These are phyloP conservation scores for Ascochyta koolunga DNA, from an alignment of 2,329 filamentous ascomycete genomes.

Conservation along the genomic window DNA sequence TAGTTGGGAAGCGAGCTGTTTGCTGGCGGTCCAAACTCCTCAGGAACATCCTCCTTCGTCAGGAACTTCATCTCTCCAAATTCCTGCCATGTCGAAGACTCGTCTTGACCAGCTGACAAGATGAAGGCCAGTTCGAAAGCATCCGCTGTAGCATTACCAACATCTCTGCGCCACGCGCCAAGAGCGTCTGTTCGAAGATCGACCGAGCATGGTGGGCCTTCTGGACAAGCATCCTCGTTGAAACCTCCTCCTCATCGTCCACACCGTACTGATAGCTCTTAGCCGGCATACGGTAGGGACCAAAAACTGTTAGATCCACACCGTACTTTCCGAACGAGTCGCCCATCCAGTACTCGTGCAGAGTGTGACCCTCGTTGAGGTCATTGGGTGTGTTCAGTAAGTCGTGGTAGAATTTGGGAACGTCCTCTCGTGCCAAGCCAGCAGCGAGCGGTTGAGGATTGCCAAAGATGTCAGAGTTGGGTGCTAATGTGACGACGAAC, in stretches of 20 bases:
- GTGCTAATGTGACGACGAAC: constrained; percentile 56
- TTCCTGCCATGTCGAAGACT: constrained; percentile 63
- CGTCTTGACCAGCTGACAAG: constrained; percentile 61
- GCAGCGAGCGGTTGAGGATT: constrained; percentile 57
- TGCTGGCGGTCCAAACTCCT: constrained; percentile 57
- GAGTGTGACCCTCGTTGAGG: constrained; percentile 58
- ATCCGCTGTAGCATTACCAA: constrained; percentile 57
- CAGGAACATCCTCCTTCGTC: constrained; percentile 55
- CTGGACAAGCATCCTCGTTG: constrained; percentile 57
- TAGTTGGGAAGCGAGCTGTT: constrained; percentile 53
- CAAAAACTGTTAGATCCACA: constrained; percentile 60
- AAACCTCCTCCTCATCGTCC: constrained; percentile 52
- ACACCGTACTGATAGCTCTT: constrained; percentile 59
- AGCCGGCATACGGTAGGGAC: constrained; percentile 57
- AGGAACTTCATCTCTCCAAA: constrained; percentile 62
- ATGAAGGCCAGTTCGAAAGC: constrained; percentile 61
- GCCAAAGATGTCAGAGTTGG: constrained; percentile 57
- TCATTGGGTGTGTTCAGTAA: constrained; percentile 58
- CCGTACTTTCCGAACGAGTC: constrained; percentile 60
- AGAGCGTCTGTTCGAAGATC: constrained; percentile 59
- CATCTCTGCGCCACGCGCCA: constrained; percentile 58
- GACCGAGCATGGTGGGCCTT: constrained; percentile 51
- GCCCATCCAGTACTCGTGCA: constrained; percentile 65
- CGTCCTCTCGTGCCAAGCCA: constrained; percentile 53
- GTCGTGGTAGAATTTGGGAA: constrained; percentile 59